Conservation (phyloP, 1,284 basidiomycete genomes). For the Ustilago xerochloae region DNA sequence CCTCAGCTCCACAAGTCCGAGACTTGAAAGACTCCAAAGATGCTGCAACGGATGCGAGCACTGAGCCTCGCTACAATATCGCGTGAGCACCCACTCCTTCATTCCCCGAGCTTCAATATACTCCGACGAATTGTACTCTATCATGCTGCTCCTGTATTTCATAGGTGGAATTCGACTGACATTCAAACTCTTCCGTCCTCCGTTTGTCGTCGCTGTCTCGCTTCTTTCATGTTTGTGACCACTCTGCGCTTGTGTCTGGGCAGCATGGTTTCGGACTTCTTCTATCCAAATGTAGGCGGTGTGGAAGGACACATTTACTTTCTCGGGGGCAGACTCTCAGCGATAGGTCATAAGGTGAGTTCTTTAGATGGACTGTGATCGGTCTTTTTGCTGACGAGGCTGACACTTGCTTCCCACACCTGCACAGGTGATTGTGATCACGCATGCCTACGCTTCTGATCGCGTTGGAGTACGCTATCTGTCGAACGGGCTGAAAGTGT, state of each 20-base stretch:
- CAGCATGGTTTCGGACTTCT: slow-evolving; percentile 97
- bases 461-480: slow-evolving; percentile 91
- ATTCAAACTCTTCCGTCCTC: neutral
- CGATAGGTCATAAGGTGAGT: slow-evolving; percentile 83
- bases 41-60: slow-evolving; percentile 7
- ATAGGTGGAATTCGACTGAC: slow-evolving; percentile 8
- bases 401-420: too few relatives aligned
- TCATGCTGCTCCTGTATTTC: neutral
- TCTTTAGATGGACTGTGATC: too few relatives aligned
- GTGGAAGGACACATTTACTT: slow-evolving; percentile 94
- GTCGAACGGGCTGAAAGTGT: slow-evolving; percentile 85
- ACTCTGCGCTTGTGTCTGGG: neutral
- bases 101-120: neutral
- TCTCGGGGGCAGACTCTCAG: slow-evolving; percentile 75
- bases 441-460: slow-evolving; percentile 86
- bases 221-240: neutral
- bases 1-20: neutral
- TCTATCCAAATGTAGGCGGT: slow-evolving; percentile 91
- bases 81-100: slow-evolving; percentile 39
- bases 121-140: neutral
- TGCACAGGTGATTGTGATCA: slow-evolving; percentile 89
- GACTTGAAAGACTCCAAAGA: neutral
- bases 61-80: slow-evolving; percentile 40
- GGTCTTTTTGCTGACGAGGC: too few relatives aligned
- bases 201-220: neutral